Conservation (phyloP, 305 asterid species). For the Fraxinus baroniana region DNA sequence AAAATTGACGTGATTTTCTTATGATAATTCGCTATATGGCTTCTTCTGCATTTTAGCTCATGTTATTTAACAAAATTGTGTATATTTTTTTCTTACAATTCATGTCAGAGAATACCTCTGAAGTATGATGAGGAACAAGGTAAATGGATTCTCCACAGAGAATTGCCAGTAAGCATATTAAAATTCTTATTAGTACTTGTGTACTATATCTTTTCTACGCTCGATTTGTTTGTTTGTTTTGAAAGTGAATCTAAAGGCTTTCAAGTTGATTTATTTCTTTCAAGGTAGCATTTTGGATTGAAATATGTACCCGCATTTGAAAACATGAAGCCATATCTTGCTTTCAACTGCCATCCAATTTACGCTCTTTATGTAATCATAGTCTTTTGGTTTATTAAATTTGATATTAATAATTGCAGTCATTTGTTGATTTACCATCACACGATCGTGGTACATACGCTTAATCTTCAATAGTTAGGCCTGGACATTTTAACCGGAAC, state of each 20-base stretch:
- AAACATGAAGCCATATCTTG: neutral
- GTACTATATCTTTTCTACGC: neutral
- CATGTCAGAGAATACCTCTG: conserved; percentile 68
- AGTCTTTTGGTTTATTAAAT: neutral
- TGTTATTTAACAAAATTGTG: neutral
- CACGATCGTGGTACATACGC: neutral
- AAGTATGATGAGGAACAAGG: conserved; percentile 51
- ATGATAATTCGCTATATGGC: neutral
- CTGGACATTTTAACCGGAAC: neutral
- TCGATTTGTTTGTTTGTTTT: neutral
- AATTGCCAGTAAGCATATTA: conserved; percentile 63
- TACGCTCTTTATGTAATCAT: neutral
- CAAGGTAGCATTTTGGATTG: neutral
- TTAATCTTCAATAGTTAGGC: neutral
- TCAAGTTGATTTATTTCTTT: neutral
- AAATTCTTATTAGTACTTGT: neutral
- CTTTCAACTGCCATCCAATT: neutral
- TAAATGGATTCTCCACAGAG: conserved; percentile 66
- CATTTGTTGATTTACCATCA: neutral
- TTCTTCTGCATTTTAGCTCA: conserved; percentile 11
- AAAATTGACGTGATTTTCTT: neutral
- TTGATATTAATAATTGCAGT: neutral
- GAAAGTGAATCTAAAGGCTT: neutral
- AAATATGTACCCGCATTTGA: neutral
- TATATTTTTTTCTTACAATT: conserved; percentile 10